These are phyloP conservation scores for Erythrophleum ivorense DNA, from an alignment of 331 rosid genomes.

Conservation along the genomic window DNA sequence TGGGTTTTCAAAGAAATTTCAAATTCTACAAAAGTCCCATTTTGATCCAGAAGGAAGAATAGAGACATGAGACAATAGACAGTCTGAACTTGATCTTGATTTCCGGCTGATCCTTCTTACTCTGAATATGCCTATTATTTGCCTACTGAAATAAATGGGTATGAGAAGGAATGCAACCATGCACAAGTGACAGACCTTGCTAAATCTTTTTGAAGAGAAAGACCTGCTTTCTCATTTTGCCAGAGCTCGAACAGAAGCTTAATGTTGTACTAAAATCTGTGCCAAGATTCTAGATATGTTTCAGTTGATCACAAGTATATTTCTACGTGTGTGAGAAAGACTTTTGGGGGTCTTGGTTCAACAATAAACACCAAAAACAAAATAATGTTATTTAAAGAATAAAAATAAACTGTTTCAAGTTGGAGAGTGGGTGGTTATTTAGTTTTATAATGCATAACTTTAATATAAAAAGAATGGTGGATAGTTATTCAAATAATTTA, in stretches of 20 bases:
- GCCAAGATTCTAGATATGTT: not conserved
- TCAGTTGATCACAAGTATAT: not conserved
- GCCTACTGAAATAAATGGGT: not conserved
- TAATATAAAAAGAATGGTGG: not conserved
- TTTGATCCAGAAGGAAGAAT: constrained; percentile 12
- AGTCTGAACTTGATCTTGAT: not conserved
- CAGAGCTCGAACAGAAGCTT: not conserved
- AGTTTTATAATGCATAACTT: too few species aligned
- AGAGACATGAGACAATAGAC: not conserved
- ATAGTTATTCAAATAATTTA: not conserved
- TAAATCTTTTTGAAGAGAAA: not conserved
- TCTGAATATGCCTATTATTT: not conserved
- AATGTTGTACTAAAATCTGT: not conserved
- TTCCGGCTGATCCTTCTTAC: not conserved
- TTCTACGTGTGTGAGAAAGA: not conserved
- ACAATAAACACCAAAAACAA: not conserved
- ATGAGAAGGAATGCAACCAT: not conserved
- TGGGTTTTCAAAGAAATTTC: constrained; percentile 2
- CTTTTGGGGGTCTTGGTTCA: not conserved
- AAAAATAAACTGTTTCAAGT: not conserved
- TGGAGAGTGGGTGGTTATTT: not conserved
- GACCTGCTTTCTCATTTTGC: not conserved
- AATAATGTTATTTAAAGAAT: not conserved
- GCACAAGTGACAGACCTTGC: not conserved
- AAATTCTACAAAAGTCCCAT: not conserved